A percentile compares a stretch with the other conserved stretches of the same genome.
These are phyloP conservation scores for Alternaria solani DNA, from an alignment of 2,329 filamentous ascomycete species.

Conservation along the genomic window DNA sequence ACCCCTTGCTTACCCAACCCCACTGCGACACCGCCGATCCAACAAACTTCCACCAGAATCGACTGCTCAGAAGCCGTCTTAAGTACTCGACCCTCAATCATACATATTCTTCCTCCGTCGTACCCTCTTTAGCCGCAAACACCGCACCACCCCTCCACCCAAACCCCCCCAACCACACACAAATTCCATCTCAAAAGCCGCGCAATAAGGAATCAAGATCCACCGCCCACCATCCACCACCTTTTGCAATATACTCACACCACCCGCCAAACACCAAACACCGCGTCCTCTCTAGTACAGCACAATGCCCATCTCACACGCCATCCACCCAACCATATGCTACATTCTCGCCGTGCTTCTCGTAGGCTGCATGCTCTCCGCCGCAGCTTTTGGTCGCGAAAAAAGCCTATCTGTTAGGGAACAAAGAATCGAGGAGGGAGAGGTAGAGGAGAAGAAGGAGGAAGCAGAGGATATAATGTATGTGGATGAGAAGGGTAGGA, in stretches of 20 bases:
- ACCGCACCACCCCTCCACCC: too few species aligned
- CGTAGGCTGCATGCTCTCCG: not conserved
- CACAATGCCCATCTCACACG: not conserved
- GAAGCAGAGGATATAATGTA: too few species aligned
- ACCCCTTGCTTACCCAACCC: not conserved
- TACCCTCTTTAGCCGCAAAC: rapidly evolving
- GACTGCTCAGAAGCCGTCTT: too few species aligned
- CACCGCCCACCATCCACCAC: too few species aligned
- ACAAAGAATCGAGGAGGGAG: too few species aligned
- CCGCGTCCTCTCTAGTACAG: not conserved
- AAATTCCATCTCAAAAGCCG: too few species aligned
- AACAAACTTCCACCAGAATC: not conserved
- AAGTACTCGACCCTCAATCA: not conserved
- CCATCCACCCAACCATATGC: not conserved
- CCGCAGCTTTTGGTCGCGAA: not conserved
- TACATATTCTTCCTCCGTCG: not conserved
- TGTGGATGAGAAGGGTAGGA: too few species aligned
- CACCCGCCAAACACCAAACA: too few species aligned
- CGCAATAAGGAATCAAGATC: too few species aligned
- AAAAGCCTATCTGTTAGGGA: not conserved
- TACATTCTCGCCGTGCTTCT: not conserved
- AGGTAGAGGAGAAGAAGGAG: not conserved
- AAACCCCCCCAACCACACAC: not conserved
- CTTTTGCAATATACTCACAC: too few species aligned
- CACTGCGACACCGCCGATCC: not conserved